A percentile compares a stretch with the other conserved stretches of the same genome.
Evolutionary conservation across 495 filamentous ascomycete genomes (phyloP).

Genomic region (Penicillium odoratum): DNA sequence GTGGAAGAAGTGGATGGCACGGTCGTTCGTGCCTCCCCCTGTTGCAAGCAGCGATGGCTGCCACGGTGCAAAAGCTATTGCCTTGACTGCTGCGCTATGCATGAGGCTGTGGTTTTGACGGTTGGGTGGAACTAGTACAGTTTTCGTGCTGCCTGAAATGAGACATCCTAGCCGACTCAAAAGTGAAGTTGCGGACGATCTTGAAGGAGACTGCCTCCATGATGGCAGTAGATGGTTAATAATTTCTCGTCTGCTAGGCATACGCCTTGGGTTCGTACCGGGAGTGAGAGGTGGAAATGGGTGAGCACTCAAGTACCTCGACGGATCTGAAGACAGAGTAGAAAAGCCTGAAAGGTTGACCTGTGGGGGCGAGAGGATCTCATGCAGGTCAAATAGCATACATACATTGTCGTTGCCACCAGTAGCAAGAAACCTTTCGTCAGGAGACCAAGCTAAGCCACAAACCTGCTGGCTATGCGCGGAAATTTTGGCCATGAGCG

Average conservation of each 20-base stretch:
- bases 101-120: slow-evolving; percentile 70
- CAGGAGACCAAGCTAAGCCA: slow-evolving; percentile 82
- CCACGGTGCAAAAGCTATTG: slow-evolving; percentile 97
- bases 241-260: slow-evolving; percentile 25
- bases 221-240: slow-evolving; percentile 31
- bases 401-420: slow-evolving; percentile 93
- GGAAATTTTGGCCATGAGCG: slow-evolving; percentile 69
- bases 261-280: slow-evolving; percentile 14
- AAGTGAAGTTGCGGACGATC: slow-evolving; percentile 22
- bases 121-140: slow-evolving; percentile 40
- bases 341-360: slow-evolving; percentile 5
- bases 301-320: slow-evolving; percentile 15
- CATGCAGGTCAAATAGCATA: slow-evolving; percentile 71
- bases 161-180: slow-evolving; percentile 31
- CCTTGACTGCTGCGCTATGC: slow-evolving; percentile 91
- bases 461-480: slow-evolving; percentile 91
- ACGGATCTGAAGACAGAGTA: slow-evolving; percentile 6
- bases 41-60: slow-evolving; percentile 84
- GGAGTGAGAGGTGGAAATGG: slow-evolving; percentile 24
- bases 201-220: slow-evolving; percentile 27
- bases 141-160: slow-evolving; percentile 31
- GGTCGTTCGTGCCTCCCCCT: slow-evolving; percentile 90
- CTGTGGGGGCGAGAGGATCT: slow-evolving; percentile 48
- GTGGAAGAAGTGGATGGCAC: slow-evolving; percentile 95
- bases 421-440: slow-evolving; percentile 75